Conservation (phyloP, 2,329 filamentous ascomycete genomes). For the Colletotrichum acutatum region DNA sequence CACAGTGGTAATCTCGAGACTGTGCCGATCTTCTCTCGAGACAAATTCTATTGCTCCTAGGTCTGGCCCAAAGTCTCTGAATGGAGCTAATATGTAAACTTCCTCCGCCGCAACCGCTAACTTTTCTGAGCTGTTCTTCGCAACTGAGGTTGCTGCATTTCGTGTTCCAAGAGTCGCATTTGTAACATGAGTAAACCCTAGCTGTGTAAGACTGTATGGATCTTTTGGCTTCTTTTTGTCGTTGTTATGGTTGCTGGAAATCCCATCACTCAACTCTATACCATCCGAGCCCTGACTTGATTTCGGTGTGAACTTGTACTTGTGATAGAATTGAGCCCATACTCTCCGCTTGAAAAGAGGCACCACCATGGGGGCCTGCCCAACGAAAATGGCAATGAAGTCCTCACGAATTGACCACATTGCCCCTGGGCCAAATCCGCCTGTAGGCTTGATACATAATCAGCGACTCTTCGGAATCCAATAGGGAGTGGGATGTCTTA, state of each 20-base stretch:
- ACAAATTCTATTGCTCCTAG: too few relatives aligned
- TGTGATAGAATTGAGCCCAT: conserved; percentile 34
- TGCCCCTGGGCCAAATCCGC: conserved; percentile 36
- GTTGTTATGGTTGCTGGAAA: not conserved
- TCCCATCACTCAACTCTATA: conserved; percentile 27
- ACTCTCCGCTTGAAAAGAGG: conserved; percentile 37
- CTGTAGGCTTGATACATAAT: not conserved
- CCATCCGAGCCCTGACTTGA: conserved; percentile 25
- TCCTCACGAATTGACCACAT: conserved; percentile 53
- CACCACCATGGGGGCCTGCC: not conserved
- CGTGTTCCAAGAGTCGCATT: not conserved
- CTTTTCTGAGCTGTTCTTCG: too few relatives aligned
- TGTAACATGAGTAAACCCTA: conserved; percentile 32
- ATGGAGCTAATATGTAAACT: too few relatives aligned
- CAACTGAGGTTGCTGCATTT: too few relatives aligned
- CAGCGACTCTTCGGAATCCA: not conserved
- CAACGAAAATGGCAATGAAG: conserved; percentile 47
- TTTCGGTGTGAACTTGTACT: conserved; percentile 10
- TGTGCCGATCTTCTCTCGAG: too few relatives aligned
- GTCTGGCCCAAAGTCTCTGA: too few relatives aligned
- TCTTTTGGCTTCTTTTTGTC: conserved; percentile 34
- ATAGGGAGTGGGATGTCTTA: conserved; percentile 17
- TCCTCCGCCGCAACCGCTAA: too few relatives aligned
- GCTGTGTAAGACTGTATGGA: conserved; percentile 37
- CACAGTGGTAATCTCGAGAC: too few relatives aligned